phyloP scores from a whole-genome alignment of 306 rosid species.

The Quercus rubra region DNA sequence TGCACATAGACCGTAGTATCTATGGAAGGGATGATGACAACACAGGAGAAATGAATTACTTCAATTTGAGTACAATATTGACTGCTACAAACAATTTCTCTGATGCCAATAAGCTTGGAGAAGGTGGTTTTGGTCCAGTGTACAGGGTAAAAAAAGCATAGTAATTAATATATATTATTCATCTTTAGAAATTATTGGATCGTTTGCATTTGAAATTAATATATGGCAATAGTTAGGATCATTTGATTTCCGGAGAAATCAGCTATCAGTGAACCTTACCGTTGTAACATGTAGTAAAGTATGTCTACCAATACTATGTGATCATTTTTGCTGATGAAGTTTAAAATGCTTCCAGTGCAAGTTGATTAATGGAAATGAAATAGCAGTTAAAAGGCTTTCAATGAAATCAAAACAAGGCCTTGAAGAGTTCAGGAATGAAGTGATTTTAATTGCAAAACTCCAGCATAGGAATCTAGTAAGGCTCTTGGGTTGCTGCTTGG shows the following conservation, averaged over 20 bases:
- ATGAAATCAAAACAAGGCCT: constrained; percentile 16
- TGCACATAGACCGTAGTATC: background rate
- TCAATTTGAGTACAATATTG: constrained; percentile 6
- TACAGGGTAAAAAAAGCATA: constrained; percentile 16
- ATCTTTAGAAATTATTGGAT: background rate
- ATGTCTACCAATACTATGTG: background rate
- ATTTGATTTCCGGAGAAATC: background rate
- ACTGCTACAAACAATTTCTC: background rate
- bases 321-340: background rate
- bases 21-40: background rate
- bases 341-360: constrained; percentile 18
- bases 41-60: constrained; percentile 15
- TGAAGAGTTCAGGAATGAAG: constrained; percentile 25
- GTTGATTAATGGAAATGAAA: constrained; percentile 23
- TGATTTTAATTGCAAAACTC: constrained; percentile 23
- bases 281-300: background rate
- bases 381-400: constrained; percentile 36
- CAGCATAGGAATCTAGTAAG: constrained; percentile 39
- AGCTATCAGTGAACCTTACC: background rate
- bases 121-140: constrained; percentile 31
- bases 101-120: constrained; percentile 10
- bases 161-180: background rate
- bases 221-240: background rate
- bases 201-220: background rate
- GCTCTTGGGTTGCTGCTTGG: constrained; percentile 35